Conservation (phyloP, 495 filamentous ascomycete genomes). For the Lepidopterella palustris region DNA sequence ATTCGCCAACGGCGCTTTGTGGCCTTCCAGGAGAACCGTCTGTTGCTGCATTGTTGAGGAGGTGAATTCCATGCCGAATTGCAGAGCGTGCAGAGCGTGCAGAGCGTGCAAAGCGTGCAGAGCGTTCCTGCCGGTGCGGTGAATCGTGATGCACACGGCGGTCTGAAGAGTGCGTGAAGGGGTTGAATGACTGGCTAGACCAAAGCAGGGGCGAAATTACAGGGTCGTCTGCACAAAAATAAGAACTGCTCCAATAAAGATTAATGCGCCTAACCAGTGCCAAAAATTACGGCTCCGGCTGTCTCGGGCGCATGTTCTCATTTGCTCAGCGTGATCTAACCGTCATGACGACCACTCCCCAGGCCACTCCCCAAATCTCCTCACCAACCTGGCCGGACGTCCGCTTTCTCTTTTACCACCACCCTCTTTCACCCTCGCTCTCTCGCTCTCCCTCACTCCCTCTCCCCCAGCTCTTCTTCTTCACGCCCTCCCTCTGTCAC, state of each 20-base stretch:
- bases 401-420: not conserved
- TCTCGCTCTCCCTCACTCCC: constrained; percentile 1
- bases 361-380: not conserved
- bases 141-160: too few relatives aligned
- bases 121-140: not conserved
- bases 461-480: constrained; percentile 5
- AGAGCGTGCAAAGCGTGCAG: too few relatives aligned
- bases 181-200: not conserved
- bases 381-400: not conserved
- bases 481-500: not conserved
- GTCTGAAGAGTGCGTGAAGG: too few relatives aligned
- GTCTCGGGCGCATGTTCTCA: not conserved
- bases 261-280: too few relatives aligned
- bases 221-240: not conserved
- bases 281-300: not conserved
- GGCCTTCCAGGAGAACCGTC: not conserved
- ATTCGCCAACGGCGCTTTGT: not conserved
- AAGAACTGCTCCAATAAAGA: too few relatives aligned
- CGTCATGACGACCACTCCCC: constrained; percentile 1
- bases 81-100: too few relatives aligned
- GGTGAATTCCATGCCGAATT: not conserved
- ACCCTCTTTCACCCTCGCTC: not conserved
- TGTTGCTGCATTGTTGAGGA: not conserved
- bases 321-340: not conserved
- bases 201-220: not conserved